Evolutionary conservation across 1,139 yeast genomes (phyloP).

Genomic region (Scheffersomyces lignicola): DNA sequence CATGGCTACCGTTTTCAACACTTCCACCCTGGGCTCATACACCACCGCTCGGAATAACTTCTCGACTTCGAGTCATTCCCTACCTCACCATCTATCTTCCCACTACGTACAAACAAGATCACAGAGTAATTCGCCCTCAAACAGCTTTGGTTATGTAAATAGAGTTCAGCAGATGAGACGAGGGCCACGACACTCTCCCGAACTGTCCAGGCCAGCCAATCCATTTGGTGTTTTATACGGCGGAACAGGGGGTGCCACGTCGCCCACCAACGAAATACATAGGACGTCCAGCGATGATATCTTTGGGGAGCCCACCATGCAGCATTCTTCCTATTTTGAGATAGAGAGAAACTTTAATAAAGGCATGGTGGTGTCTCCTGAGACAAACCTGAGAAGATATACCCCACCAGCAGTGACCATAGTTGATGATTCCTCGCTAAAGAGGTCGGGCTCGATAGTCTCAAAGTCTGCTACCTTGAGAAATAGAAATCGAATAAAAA

Average conservation of each 20-base stretch:
- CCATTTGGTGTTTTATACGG: conserved; percentile 24
- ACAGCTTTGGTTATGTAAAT: not conserved
- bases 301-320: conserved; percentile 1
- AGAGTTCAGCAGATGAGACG: not conserved
- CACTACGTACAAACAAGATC: not conserved
- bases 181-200: not conserved
- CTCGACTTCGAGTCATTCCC: conserved; percentile 1
- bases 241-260: conserved; percentile 1
- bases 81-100: not conserved
- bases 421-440: conserved; percentile 21
- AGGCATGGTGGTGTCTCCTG: conserved; percentile 2
- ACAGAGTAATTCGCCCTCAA: not conserved
- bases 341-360: conserved; percentile 7
- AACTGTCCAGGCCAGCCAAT: conserved; percentile 8
- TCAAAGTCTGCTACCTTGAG: conserved; percentile 34
- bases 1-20: not conserved
- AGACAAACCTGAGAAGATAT: not conserved
- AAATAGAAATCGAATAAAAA: conserved; percentile 29
- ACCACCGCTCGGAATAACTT: conserved; percentile 2
- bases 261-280: not conserved
- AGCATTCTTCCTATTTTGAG: conserved; percentile 5
- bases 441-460: conserved; percentile 30
- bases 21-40: not conserved
- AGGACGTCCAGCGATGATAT: conserved; percentile 3
- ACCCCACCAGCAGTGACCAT: conserved; percentile 28